Conservation (phyloP, 306 rosid species). For the Malus domestica region DNA sequence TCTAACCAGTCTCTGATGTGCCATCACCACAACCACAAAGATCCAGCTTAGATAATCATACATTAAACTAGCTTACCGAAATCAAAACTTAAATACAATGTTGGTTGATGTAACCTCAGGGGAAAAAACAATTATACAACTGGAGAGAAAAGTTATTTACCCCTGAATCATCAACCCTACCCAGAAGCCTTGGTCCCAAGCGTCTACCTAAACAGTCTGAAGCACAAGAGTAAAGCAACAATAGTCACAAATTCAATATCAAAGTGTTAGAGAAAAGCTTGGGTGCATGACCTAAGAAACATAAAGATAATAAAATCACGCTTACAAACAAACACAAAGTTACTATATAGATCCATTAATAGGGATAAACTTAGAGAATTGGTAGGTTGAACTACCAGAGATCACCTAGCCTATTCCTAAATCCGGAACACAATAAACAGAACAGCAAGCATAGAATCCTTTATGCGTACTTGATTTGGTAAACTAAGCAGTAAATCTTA, state of each 20-base stretch:
- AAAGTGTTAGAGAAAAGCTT: slow-evolving; percentile 5
- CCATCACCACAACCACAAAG: slow-evolving; percentile 25
- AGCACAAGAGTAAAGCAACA: slow-evolving; percentile 25
- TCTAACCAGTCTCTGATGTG: slow-evolving; percentile 72
- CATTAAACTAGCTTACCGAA: slow-evolving; percentile 6
- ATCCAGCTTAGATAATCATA: slow-evolving; percentile 19
- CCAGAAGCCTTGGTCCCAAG: slow-evolving; percentile 93
- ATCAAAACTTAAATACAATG: background rate
- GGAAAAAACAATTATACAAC: background rate
- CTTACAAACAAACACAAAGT: background rate
- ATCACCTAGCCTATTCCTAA: background rate
- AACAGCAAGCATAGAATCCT: background rate
- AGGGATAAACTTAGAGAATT: background rate
- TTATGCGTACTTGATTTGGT: no score
- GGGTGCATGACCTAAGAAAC: slow-evolving; percentile 12
- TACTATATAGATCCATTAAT: background rate
- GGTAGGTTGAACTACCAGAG: background rate
- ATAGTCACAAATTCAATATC: slow-evolving; percentile 4
- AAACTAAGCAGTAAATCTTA: background rate
- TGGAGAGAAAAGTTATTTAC: slow-evolving; percentile 37
- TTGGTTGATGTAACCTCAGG: background rate
- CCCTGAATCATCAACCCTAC: slow-evolving; percentile 95
- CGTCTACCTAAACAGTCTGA: slow-evolving; percentile 98
- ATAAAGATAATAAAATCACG: background rate
- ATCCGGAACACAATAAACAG: background rate